Evolutionary conservation across 192 early-diverging fungal species (phyloP), one percentile per base, ranked within the genome.

Genomic region (Umbelopsis vinacea): DNA sequence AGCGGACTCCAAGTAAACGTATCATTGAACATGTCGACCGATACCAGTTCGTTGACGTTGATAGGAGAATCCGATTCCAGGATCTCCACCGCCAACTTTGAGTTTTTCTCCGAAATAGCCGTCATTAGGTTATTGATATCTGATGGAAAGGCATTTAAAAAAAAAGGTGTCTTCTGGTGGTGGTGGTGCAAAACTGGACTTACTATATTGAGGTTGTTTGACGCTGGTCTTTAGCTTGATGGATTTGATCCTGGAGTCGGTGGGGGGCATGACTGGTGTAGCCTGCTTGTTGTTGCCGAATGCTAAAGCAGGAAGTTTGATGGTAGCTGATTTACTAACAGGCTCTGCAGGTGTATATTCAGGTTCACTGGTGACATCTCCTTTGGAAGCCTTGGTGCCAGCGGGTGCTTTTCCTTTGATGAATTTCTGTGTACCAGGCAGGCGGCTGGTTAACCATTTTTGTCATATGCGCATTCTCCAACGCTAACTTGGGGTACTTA

Each of bases 1-100:
- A 98, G 76, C 35, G 91, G 89, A 0, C 85, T 81, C 96, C 96
- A 98, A 6, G 90, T 94, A 70, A 92, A 95, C 2, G 81, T 73
- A 50, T 81, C 83, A 29, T 87, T 88, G 74, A 75, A 78, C 71
- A 78, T 71, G 19, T 82, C 69, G 6, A 71, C 54, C 9, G 60
- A 19, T 5, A 72, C 70, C 29, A 82, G 67, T 23, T 72, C 47
- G 50, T 82, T 82, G 3, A 72, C 66, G 48, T 78, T 55, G 17
- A 76, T 8, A 21, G 35, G 15, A 14, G 46, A 22, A 23, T 76
- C 67, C 14, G 45, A 37, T 53, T 71, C 67, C 3, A 79, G 14
- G 12, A 79, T 66, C 17, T 48, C 52, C 22, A 74, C 14, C 21
- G 70, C 53, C 0, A 26, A 33, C 33, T 75, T 69, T 12, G 53